Conservation (phyloP, 768 basidiomycete genomes). For the Collybiopsis confluens region DNA sequence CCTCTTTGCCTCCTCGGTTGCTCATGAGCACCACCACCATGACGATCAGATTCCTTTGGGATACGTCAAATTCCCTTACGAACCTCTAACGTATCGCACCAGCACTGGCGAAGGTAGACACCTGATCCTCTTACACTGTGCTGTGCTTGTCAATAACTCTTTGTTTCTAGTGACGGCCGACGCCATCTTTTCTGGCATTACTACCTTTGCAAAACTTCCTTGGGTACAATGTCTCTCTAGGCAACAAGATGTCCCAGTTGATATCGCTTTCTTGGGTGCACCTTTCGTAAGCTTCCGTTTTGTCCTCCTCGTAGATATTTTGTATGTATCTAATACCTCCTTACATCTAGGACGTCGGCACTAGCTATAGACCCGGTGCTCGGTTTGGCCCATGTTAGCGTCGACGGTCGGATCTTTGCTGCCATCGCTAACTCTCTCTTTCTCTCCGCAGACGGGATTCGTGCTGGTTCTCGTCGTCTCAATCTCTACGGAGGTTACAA, state of each 20-base stretch:
- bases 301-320: neutral
- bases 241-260: conserved; percentile 53
- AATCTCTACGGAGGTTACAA: conserved; percentile 78
- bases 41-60: conserved; percentile 61
- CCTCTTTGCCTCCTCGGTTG: conserved; percentile 14
- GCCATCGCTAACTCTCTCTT: neutral
- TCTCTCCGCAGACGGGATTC: conserved; percentile 53
- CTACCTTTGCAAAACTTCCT: conserved; percentile 82
- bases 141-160: too few species aligned
- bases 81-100: conserved; percentile 50
- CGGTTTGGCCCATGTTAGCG: conserved; percentile 70
- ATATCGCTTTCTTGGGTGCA: conserved; percentile 81
- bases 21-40: conserved; percentile 27
- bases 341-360: conserved; percentile 54
- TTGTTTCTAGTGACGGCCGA: too few species aligned
- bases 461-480: conserved; percentile 71
- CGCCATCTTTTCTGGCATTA: conserved; percentile 74
- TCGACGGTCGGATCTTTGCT: too few species aligned
- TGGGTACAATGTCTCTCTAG: conserved; percentile 75
- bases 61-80: conserved; percentile 63
- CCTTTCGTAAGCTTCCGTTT: conserved; percentile 52
- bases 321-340: neutral
- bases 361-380: conserved; percentile 79
- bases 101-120: conserved; percentile 51
- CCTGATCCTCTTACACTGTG: neutral